A percentile compares a stretch with the other conserved stretches of the same genome.
Evolutionary conservation across 2,329 filamentous ascomycete species (phyloP).

Genomic region (Fusarium solani-melongenae): DNA sequence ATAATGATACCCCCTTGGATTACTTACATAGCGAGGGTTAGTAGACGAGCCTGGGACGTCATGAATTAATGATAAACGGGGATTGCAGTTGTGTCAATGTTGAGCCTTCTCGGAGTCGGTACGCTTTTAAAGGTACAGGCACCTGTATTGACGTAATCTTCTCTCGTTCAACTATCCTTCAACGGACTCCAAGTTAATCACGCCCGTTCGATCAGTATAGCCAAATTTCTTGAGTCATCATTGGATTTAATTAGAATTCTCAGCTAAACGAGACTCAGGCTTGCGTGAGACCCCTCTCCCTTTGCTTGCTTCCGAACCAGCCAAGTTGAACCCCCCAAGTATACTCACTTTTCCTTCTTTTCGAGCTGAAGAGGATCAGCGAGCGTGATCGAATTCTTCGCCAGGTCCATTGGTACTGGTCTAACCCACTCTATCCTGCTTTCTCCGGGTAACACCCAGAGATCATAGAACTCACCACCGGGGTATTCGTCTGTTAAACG

Average conservation of each 20-base stretch:
- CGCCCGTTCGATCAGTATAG: not conserved
- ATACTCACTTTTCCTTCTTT: not conserved
- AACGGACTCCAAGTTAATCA: not conserved
- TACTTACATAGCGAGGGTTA: not conserved
- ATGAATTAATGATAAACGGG: not conserved
- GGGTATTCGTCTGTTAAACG: slow-evolving; percentile 9
- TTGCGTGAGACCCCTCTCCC: not conserved
- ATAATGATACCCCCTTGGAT: not conserved
- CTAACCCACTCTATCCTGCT: not conserved
- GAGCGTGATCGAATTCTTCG: not conserved
- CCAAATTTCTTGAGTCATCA: not conserved
- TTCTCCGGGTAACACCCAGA: not conserved
- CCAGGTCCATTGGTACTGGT: not conserved
- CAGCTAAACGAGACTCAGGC: not conserved
- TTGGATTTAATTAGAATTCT: not conserved
- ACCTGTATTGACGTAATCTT: not conserved
- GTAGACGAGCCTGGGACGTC: not conserved
- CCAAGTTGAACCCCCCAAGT: not conserved
- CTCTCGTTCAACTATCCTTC: not conserved
- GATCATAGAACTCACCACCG: slow-evolving; percentile 11
- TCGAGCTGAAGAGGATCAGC: not conserved
- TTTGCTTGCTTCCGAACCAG: not conserved
- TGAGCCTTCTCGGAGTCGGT: not conserved
- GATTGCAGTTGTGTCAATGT: not conserved
- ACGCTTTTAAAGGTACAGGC: not conserved